Conservation (phyloP, 768 basidiomycete species). For the Mycena crocata region DNA sequence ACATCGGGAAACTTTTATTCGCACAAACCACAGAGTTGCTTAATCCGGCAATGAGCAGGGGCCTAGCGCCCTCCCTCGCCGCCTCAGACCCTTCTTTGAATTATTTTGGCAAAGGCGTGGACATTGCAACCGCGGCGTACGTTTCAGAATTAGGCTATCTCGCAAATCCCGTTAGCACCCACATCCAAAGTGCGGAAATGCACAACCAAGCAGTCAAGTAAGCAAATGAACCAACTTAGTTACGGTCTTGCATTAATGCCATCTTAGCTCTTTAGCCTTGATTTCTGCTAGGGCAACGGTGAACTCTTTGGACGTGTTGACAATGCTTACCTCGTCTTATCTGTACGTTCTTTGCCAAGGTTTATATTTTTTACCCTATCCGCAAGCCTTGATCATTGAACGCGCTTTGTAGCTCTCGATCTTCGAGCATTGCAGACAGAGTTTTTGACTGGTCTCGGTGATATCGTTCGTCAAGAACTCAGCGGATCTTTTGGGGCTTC, state of each 20-base stretch:
- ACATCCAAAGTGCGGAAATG: constrained; percentile 86
- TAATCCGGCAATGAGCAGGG: constrained; percentile 85
- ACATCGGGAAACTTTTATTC: constrained; percentile 78
- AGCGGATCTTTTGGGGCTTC: constrained; percentile 53
- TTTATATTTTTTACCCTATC: constrained; percentile 30
- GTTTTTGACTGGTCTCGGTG: constrained; percentile 59
- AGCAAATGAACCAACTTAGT: constrained; percentile 36
- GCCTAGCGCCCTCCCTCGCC: constrained; percentile 79
- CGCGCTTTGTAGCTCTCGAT: constrained; percentile 68
- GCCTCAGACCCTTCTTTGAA: constrained; percentile 81
- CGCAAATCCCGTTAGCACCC: constrained; percentile 81
- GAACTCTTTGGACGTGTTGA: constrained; percentile 81
- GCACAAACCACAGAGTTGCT: constrained; percentile 79
- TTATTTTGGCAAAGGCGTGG: constrained; percentile 82
- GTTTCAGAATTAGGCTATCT: constrained; percentile 83
- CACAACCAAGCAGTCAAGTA: constrained; percentile 89
- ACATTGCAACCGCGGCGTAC: constrained; percentile 87
- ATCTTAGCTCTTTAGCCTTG: constrained; percentile 28
- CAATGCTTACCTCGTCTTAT: constrained; percentile 79
- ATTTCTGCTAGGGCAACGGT: constrained; percentile 87
- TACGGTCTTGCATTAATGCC: neutral
- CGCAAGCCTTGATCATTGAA: neutral
- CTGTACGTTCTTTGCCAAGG: constrained; percentile 80
- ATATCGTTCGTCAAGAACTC: constrained; percentile 64
- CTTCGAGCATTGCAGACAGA: constrained; percentile 78